phyloP scores from a whole-genome alignment of 441 rosid genomes.

The Croton laevigatus region DNA sequence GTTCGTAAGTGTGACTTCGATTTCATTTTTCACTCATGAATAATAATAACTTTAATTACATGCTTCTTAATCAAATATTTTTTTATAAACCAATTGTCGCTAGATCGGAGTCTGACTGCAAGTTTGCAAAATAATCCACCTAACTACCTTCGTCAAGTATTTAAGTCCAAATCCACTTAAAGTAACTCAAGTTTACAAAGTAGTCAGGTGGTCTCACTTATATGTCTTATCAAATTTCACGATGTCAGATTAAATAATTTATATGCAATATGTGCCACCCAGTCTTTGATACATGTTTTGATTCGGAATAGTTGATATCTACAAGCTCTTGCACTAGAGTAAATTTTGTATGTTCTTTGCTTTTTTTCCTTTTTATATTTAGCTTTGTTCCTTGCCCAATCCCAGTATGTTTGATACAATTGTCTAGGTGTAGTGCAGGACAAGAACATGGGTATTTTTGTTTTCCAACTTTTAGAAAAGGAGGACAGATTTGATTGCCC shows the following conservation, averaged over 20 bases:
- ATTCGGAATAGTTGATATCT: not conserved
- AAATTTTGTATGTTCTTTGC: not conserved
- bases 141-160: no score
- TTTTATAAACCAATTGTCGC: no score
- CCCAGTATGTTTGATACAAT: not conserved
- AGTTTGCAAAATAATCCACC: no score
- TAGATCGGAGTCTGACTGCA: no score
- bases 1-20: not conserved
- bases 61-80: not conserved
- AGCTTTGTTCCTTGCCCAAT: not conserved
- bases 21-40: not conserved
- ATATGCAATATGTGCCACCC: not conserved
- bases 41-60: not conserved
- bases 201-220: no score
- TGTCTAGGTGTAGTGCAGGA: not conserved
- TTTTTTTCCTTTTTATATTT: not conserved
- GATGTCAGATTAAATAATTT: no score
- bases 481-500: slow-evolving; percentile 16
- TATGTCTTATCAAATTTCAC: no score
- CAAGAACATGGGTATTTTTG: not conserved
- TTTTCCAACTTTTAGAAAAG: slow-evolving; percentile 21
- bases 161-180: no score
- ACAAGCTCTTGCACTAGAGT: not conserved
- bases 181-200: no score
- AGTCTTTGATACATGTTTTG: not conserved